These are phyloP conservation scores for Nakazawaea populi DNA, from an alignment of 805 yeast species.

Conservation along the genomic window DNA sequence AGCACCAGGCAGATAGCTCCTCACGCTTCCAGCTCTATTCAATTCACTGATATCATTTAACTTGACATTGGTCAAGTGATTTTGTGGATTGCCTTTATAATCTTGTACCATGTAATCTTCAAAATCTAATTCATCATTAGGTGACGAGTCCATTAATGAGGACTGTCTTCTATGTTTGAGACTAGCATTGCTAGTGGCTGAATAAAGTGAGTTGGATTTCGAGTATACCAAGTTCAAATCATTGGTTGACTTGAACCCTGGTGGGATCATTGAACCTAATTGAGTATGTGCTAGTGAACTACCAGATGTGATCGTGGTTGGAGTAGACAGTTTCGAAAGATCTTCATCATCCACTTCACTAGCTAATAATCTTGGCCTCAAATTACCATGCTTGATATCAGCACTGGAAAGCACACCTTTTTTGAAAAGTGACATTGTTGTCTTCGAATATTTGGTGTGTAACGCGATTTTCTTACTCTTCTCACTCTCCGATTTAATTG, in stretches of 20 bases:
- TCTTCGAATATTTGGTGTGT: constrained; percentile 10
- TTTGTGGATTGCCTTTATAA: background rate
- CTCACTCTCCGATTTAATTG: constrained; percentile 38
- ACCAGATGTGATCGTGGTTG: background rate
- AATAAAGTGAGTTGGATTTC: constrained; percentile 1
- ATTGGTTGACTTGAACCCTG: background rate
- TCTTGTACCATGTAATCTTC: background rate
- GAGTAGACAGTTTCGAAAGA: constrained; percentile 7
- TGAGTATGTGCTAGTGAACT: constrained; percentile 6
- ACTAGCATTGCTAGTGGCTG: background rate
- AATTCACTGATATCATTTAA: constrained; percentile 15
- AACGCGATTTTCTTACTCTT: constrained; percentile 20
- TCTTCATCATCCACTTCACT: constrained; percentile 71
- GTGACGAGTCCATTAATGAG: background rate
- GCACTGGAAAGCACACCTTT: constrained; percentile 18
- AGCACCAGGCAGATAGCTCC: constrained; percentile 20
- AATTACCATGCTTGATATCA: constrained; percentile 57
- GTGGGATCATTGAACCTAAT: constrained; percentile 5
- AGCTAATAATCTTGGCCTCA: constrained; percentile 63
- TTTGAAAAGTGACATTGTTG: constrained; percentile 12
- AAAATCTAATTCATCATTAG: background rate
- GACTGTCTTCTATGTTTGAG: background rate
- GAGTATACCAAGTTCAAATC: constrained; percentile 2
- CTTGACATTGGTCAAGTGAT: constrained; percentile 9
- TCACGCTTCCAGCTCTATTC: constrained; percentile 29